Evolutionary conservation across 495 filamentous ascomycete species (phyloP), one percentile per base, ranked within the genome.

Genomic region (Physcia stellaris): DNA sequence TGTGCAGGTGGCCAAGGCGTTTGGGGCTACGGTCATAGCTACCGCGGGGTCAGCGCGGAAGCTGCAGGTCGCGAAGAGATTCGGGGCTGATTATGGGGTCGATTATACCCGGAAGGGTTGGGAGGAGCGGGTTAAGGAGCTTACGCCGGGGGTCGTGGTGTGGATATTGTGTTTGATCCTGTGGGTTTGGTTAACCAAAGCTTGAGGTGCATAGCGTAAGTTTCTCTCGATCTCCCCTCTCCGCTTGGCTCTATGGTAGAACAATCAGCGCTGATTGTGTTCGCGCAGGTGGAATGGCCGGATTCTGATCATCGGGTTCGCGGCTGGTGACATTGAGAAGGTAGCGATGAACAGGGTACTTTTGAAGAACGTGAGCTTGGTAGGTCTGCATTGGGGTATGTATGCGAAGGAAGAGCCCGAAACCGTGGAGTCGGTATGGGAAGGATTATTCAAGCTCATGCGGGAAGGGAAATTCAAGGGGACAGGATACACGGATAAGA

Each of bases 281-380:
- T n/a, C n/a, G n/a, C n/a, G n/a, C n/a, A n/a, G 81, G 21, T 96
- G 86, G 86, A 93, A 92, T 56, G 87, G 81, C 6, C 67, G 87
- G 3, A 63, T 96, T 29, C 56, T 94, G 30, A 77, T 96, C 6
- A 76, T 95, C 55, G 88, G 88, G 9, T 96, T 94, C 58, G 84
- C 87, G 4, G 87, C 77, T 0, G 88, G 88, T 1, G 66, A 63
- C 32, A 93, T 94, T 49, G 88, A 96, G 63, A 90, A 90, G 59
- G 71, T 95, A 38, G 82, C 83, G 15, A 72, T 86, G 67, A 96
- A 96, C 56, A 74, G 86, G 59, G 83, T 94, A 17, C 56, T 94
- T 48, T 62, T 96, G 50, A 96, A 94, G 71, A 96, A 96, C 60
- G 86, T 94, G 39, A 80, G 75, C 46, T 55, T 96, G 11, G 80